Evolutionary conservation across 495 filamentous ascomycete genomes (phyloP).

Genomic region (Cercophora samala): DNA sequence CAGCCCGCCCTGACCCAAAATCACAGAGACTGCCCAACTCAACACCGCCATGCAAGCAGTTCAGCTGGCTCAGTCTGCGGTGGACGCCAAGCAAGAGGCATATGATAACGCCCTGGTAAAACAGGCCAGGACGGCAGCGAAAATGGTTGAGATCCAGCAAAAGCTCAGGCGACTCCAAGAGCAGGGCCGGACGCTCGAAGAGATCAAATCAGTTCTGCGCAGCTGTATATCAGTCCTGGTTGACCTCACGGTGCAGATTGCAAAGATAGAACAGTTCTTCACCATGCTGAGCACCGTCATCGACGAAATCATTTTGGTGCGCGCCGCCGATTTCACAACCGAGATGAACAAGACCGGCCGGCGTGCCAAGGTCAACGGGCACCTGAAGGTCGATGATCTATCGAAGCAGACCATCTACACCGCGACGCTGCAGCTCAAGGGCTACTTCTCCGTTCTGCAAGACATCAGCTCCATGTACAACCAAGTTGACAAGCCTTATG

Average conservation of each 20-base stretch:
- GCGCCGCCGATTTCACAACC: neutral
- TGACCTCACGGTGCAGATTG: constrained; percentile 7
- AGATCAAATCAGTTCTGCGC: constrained; percentile 9
- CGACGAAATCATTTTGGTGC: constrained; percentile 1
- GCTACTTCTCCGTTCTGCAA: constrained; percentile 9
- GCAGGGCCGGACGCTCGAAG: constrained; percentile 7
- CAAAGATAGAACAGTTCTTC: constrained; percentile 2
- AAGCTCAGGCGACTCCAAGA: neutral
- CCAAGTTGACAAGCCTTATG: neutral
- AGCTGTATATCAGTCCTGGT: constrained; percentile 6
- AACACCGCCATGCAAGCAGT: too few relatives aligned
- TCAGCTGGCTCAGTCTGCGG: too few relatives aligned
- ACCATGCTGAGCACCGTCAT: constrained; percentile 10
- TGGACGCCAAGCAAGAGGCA: too few relatives aligned
- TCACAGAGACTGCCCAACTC: too few relatives aligned
- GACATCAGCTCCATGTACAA: constrained; percentile 9
- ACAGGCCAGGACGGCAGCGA: neutral
- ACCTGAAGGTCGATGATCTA: neutral
- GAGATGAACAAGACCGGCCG: neutral
- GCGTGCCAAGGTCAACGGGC: neutral
- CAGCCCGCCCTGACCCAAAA: too few relatives aligned
- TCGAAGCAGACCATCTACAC: constrained; percentile 8
- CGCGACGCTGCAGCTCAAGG: constrained; percentile 10
- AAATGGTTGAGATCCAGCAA: constrained; percentile 7
- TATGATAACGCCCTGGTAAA: too few relatives aligned